Evolutionary conservation across 2,329 filamentous ascomycete species (phyloP), one percentile per base, ranked within the genome.

Genomic region (Chaetomium olivaceum): DNA sequence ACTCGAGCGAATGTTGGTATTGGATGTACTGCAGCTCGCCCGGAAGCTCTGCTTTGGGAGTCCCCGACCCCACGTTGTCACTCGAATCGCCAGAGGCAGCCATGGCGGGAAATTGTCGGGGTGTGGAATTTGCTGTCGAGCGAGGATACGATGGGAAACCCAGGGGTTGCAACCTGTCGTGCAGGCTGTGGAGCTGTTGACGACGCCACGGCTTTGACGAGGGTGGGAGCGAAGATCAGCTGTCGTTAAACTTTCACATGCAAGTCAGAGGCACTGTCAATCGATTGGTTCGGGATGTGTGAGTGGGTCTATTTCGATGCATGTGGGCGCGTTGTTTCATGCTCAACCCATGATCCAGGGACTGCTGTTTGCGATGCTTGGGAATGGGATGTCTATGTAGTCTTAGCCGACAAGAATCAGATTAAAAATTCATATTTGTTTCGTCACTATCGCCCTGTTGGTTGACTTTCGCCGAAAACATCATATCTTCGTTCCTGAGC

Each of bases 1-100:
- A 78, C 73, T 89, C 87, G 23, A 89, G 79, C 11, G 77, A 76
- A 74, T 89, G 86, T 65, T 87, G 80, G 73, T 89, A 89, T 72
- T 87, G 87, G 39, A 87, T 79, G 72, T 88, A 89, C 59, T 80
- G 77, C 54, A 89, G 77, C 70, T 85, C 82, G 55, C 77, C 73
- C 11, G 82, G 80, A 14, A 82, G 75, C 62, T 75, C 70, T 63
- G 73, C 73, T 50, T 71, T 70, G 66, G 73, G 74, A 58, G 71
- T 71, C 21, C 31, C 21, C 65, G 75, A 62, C 64, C 76, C 77
- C 79, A 80, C 81, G 64, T 55, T 52, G 25, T 19, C 27, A 14
- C 16, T 61, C 4, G 31, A 46, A n/a, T 19, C 8, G 21, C 58
- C 51, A 33, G 23, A 36, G 9, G 27, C 29, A 7, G 56, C 29